Percentiles rank a stretch among this genome's conserved stretches.
Conservation (phyloP, 345 rosid species). For the Boechera retrofracta region DNA sequence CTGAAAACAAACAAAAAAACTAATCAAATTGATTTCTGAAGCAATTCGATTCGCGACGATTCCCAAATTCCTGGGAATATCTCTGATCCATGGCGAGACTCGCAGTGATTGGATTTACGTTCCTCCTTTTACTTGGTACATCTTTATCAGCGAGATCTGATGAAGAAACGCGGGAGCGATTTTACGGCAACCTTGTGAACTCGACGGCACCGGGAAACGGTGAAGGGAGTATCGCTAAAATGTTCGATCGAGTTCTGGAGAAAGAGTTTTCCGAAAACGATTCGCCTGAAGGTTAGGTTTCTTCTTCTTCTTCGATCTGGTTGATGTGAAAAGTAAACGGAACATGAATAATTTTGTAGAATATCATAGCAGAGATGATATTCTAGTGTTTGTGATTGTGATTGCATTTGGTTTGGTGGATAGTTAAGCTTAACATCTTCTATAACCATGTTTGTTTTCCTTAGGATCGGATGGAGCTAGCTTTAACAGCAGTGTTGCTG, state of each 20-base stretch:
- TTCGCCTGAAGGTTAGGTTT: conserved; percentile 75
- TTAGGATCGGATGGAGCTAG: conserved; percentile 78
- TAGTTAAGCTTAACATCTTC: conserved; percentile 23
- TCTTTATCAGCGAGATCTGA: conserved; percentile 73
- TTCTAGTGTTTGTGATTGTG: background rate
- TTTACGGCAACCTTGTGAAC: conserved; percentile 86
- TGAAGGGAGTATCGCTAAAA: conserved; percentile 86
- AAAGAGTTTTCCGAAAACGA: conserved; percentile 95
- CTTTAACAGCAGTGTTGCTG: conserved; percentile 96
- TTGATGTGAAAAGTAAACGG: conserved; percentile 10
- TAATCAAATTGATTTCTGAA: background rate
- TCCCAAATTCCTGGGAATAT: conserved; percentile 19
- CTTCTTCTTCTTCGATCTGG: conserved; percentile 25
- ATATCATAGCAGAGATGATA: background rate
- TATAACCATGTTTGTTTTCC: conserved; percentile 17
- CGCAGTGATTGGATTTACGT: conserved; percentile 48
- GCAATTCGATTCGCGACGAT: conserved; percentile 19
- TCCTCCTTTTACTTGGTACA: conserved; percentile 42
- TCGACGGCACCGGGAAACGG: conserved; percentile 64
- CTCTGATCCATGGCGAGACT: conserved; percentile 43
- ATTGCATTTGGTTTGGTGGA: background rate
- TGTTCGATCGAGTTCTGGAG: conserved; percentile 93
- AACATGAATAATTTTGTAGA: background rate
- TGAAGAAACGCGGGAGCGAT: conserved; percentile 79
- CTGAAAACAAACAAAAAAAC: background rate